Conservation (phyloP, 352 stramenopile species). For the Phytophthora crassamura region DNA sequence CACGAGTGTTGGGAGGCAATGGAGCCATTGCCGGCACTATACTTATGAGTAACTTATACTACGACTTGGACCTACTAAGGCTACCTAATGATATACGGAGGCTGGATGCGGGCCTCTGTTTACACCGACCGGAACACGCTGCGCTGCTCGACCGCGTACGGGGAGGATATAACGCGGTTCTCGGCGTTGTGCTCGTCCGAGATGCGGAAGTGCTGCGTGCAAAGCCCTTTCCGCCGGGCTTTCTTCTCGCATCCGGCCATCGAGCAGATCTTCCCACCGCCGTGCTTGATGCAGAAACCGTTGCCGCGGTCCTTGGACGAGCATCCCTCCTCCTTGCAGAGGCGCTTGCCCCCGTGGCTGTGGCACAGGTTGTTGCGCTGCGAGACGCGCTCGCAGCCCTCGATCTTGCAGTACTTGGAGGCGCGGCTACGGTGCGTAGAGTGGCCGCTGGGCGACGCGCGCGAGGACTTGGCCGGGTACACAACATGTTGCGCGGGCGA, state of each 20-base stretch:
- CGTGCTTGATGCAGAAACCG: conserved; percentile 85
- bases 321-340: conserved; percentile 83
- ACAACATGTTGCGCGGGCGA: conserved; percentile 17
- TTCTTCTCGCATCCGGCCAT: conserved; percentile 84
- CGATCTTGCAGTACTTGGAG: conserved; percentile 90
- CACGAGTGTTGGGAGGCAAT: conserved; percentile 7
- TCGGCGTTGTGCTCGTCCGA: conserved; percentile 43
- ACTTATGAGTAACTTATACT: conserved; percentile 39
- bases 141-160: conserved; percentile 23
- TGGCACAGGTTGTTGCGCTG: conserved; percentile 88
- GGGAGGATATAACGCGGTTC: conserved; percentile 13
- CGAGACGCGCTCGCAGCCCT: conserved; percentile 79
- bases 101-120: conserved; percentile 1
- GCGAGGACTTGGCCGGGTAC: conserved; percentile 26
- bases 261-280: conserved; percentile 83
- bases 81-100: conserved; percentile 21
- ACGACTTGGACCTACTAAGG: conserved; percentile 32
- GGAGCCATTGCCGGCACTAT: conserved; percentile 15
- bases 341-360: conserved; percentile 81
- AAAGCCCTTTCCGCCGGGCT: conserved; percentile 80
- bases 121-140: conserved; percentile 34
- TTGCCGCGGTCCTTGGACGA: conserved; percentile 85
- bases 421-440: conserved; percentile 61
- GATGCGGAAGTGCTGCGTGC: conserved; percentile 81
- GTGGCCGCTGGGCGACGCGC: conserved; percentile 21